Evolutionary conservation across 495 filamentous ascomycete species (phyloP).

Genomic region (Cercophora samala): DNA sequence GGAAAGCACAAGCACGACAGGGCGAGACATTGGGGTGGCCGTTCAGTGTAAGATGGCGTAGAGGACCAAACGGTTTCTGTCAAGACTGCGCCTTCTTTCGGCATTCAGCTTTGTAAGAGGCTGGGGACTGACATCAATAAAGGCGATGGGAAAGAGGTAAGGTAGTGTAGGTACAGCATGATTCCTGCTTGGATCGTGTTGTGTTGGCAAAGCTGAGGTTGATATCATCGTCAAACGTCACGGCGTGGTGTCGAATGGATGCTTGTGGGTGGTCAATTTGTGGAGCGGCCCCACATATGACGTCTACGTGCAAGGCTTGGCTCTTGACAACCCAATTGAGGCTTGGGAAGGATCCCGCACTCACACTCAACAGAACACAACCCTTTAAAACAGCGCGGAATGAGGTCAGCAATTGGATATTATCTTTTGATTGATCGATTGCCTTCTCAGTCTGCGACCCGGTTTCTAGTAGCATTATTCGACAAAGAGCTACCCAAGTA

Average conservation of each 20-base stretch:
- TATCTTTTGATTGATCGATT: neutral
- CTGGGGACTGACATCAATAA: neutral
- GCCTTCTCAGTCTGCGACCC: neutral
- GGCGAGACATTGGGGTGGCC: neutral
- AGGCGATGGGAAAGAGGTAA: neutral
- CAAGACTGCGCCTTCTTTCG: neutral
- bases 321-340: neutral
- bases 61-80: neutral
- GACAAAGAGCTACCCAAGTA: neutral
- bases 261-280: slow-evolving; percentile 5
- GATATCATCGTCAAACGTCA: slow-evolving; percentile 17
- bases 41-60: neutral
- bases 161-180: neutral
- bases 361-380: no score
- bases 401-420: neutral
- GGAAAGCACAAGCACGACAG: neutral
- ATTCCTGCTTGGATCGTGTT: neutral
- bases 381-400: neutral
- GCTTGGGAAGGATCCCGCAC: neutral
- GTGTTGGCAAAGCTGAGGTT: slow-evolving; percentile 7
- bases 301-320: slow-evolving; percentile 14
- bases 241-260: slow-evolving; percentile 3
- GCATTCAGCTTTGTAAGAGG: neutral
- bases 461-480: neutral
- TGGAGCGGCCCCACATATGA: slow-evolving; percentile 17